A percentile compares a stretch with the other conserved stretches of the same genome.
These are phyloP conservation scores for Hebeloma cylindrosporum DNA, from an alignment of 768 basidiomycete species.

Conservation along the genomic window DNA sequence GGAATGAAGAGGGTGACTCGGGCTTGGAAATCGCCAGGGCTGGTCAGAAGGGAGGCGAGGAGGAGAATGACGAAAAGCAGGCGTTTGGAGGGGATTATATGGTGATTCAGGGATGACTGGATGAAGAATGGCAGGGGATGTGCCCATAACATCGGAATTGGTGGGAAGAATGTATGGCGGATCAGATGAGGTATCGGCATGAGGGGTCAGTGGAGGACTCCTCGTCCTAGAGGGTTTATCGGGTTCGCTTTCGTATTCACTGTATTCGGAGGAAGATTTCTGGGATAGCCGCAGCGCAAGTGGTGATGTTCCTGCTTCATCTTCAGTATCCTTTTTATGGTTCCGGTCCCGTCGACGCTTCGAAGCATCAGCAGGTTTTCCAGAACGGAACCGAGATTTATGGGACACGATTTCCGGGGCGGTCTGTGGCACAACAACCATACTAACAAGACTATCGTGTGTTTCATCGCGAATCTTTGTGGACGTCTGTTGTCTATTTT, in stretches of 20 bases:
- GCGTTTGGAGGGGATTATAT: slow-evolving; percentile 72
- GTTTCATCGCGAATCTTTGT: slow-evolving; percentile 31
- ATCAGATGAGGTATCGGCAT: slow-evolving; percentile 31
- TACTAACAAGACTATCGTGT: slow-evolving; percentile 44
- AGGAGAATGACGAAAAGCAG: slow-evolving; percentile 77
- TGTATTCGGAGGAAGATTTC: slow-evolving; percentile 20
- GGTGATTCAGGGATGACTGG: slow-evolving; percentile 62
- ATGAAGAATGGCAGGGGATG: slow-evolving; percentile 32
- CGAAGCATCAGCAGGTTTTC: slow-evolving; percentile 24
- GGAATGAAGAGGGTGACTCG: slow-evolving; percentile 74
- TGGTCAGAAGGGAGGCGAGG: slow-evolving; percentile 74
- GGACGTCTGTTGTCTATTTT: slow-evolving; percentile 45
- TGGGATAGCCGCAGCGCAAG: slow-evolving; percentile 26
- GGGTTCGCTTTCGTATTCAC: slow-evolving; percentile 20
- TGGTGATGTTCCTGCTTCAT: slow-evolving; percentile 1
- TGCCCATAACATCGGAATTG: slow-evolving; percentile 20
- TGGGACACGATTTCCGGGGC: slow-evolving; percentile 34
- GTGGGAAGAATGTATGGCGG: slow-evolving; percentile 21
- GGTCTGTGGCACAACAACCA: slow-evolving; percentile 42
- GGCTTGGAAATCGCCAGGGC: slow-evolving; percentile 81
- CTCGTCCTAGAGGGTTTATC: slow-evolving; percentile 23
- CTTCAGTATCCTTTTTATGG: slow-evolving; percentile 17
- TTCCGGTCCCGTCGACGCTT: slow-evolving; percentile 23
- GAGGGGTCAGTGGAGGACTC: slow-evolving; percentile 40
- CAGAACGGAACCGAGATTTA: slow-evolving; percentile 48